Percentiles rank a stretch among this genome's conserved stretches.
phyloP scores from a whole-genome alignment of 2,329 filamentous ascomycete species.

The Tolypocladium tundrense region DNA sequence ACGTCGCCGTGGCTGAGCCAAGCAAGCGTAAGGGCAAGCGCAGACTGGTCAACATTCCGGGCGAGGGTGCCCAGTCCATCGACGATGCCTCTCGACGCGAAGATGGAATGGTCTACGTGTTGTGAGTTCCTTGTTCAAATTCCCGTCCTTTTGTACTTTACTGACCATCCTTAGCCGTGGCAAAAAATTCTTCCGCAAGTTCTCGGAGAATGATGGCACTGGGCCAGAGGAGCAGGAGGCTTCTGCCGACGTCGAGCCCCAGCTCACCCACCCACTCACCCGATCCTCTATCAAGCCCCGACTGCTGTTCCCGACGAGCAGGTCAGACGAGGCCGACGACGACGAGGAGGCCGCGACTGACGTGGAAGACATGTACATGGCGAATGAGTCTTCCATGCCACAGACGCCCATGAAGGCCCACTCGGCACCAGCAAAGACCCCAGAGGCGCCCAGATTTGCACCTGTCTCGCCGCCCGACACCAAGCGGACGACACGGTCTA shows the following conservation, averaged over 20 bases:
- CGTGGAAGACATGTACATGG: constrained; percentile 37
- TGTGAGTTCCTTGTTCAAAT: constrained; percentile 46
- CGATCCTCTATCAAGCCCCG: constrained; percentile 63
- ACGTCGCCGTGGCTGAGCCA: constrained; percentile 26
- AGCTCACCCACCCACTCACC: constrained; percentile 39
- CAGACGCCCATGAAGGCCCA: constrained; percentile 28
- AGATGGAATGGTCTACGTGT: constrained; percentile 66
- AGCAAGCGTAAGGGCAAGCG: constrained; percentile 43
- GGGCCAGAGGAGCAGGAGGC: constrained; percentile 16
- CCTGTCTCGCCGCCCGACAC: constrained; percentile 55
- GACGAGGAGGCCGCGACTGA: constrained; percentile 52
- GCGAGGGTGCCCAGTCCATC: constrained; percentile 47
- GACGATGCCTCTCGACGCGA: constrained; percentile 54
- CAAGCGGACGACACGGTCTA: constrained; percentile 46
- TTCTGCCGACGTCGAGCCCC: constrained; percentile 22
- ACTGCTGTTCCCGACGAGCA: constrained; percentile 54
- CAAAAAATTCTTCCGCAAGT: constrained; percentile 68
- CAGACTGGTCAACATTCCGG: constrained; percentile 42
- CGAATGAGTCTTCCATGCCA: constrained; percentile 9
- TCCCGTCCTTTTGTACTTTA: constrained; percentile 1
- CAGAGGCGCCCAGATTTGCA: constrained; percentile 43
- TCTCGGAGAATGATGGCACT: constrained; percentile 31
- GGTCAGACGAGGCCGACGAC: constrained; percentile 33
- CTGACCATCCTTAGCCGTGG: constrained; percentile 49
- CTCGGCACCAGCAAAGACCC: constrained; percentile 28